Conservation (phyloP, 768 basidiomycete species). For the Boletus vinaceobasis region DNA sequence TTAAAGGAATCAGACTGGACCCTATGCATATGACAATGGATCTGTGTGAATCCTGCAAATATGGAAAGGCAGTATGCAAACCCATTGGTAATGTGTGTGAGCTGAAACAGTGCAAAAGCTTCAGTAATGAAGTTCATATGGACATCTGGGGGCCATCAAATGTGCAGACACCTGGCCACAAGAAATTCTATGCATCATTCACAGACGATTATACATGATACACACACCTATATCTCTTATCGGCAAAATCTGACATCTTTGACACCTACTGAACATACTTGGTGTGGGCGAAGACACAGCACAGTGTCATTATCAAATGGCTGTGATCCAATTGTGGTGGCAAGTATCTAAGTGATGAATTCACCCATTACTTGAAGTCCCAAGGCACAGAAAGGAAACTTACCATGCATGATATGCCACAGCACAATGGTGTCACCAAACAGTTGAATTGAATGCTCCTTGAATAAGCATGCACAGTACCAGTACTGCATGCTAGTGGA, state of each 20-base stretch:
- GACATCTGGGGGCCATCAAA: background rate
- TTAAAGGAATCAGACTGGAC: background rate
- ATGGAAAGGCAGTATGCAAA: background rate
- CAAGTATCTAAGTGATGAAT: background rate
- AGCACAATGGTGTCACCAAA: background rate
- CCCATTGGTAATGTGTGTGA: background rate
- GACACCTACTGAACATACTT: background rate
- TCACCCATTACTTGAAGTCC: background rate
- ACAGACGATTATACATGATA: background rate
- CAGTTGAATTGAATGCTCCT: too few species aligned
- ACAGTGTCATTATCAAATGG: background rate
- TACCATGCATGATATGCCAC: background rate
- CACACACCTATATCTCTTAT: background rate
- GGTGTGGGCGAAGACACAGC: background rate
- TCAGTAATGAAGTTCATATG: background rate
- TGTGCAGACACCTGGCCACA: background rate
- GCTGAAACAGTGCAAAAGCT: rapidly evolving
- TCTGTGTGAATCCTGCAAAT: background rate
- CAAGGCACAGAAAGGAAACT: background rate
- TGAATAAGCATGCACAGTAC: too few species aligned
- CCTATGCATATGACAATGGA: background rate
- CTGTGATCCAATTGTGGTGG: background rate
- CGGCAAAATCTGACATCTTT: background rate
- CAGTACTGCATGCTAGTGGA: background rate
- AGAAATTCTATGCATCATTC: too few species aligned